phyloP scores from a whole-genome alignment of 495 filamentous ascomycete genomes.

The Penicillium antarcticum region DNA sequence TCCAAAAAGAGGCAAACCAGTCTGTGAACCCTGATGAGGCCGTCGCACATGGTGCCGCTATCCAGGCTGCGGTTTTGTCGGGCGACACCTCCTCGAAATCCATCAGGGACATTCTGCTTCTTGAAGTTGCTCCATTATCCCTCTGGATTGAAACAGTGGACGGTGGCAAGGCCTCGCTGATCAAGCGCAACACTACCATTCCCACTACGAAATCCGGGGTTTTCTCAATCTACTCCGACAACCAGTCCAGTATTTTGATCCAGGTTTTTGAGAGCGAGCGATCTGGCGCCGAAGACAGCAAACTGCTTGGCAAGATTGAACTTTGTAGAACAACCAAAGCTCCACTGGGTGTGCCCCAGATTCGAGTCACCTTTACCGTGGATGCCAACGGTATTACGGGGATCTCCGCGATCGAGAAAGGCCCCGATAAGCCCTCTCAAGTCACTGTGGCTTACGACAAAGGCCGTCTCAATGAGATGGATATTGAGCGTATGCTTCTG shows the following conservation, averaged over 20 bases:
- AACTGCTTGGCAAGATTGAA: conserved; percentile 97
- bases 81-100: conserved; percentile 95
- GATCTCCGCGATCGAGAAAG: conserved; percentile 97
- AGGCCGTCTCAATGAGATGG: conserved; percentile 95
- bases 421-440: conserved; percentile 95
- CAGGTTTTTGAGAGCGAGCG: conserved; percentile 99
- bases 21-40: conserved; percentile 99
- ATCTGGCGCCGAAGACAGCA: conserved; percentile 99
- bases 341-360: conserved; percentile 97
- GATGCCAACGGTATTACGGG: conserved; percentile 99
- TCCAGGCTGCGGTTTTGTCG: conserved; percentile 96
- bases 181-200: conserved; percentile 98
- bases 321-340: conserved; percentile 95
- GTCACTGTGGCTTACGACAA: conserved; percentile 99
- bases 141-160: conserved; percentile 98
- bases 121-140: conserved; percentile 95
- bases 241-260: conserved; percentile 98
- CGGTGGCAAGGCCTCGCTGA: conserved; percentile 98
- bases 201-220: conserved; percentile 99
- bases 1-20: conserved; percentile 99
- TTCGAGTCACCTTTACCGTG: conserved; percentile 97
- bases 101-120: conserved; percentile 88
- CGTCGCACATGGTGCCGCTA: conserved; percentile 97
- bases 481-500: conserved; percentile 97
- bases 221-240: conserved; percentile 99